Base-by-base conservation (phyloP, 495 filamentous ascomycete species). In the Parmelia sp. region DNA sequence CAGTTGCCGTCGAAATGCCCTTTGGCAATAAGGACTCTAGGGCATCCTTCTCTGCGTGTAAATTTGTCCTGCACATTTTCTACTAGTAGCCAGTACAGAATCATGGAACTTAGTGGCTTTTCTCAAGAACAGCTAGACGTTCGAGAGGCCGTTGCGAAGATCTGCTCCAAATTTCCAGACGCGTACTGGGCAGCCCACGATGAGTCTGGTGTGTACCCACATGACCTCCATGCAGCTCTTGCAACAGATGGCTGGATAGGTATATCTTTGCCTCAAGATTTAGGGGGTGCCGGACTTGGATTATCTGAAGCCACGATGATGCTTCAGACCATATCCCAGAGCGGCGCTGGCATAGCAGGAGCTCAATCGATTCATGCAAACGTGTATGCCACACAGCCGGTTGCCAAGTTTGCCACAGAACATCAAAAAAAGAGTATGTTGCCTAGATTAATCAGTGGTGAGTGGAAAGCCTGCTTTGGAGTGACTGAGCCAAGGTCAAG, bases 261-360 rank as follows among this genome's bases (percentile, higher is more conserved):
- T 10, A 90, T 92, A 68, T 88, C 89, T 0, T 75, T 92, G 25
- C 88, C 88, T 0, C 85, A 88, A 71, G 79, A 84, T 11, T 80
- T 90, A 1, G 89, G 90, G 19, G 90, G 89, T 8, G 79, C 87
- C 23, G 87, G 88, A 11, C 74, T 94, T 47, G 90, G 89, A 70
- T 90, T 92, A 58, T 87, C 86, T 23, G 89, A 92, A 71, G 89
- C 90, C 9, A 90, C 88, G 3, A 89, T 91, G 83, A 90, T 92
- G 87, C 81, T 92, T 78, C 89, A 92, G 66, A 89, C 88, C 25
- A 90, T 92, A 63, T 81, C 87, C 25, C 88, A 90, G 75, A 84
- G 83, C 36, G 88, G 89, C 10, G 89, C 88, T 37, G 88, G 89
- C 7, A 88, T 91, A 74, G 88, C 88, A 9, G 89, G 89, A 8